Evolutionary conservation across 768 basidiomycete genomes (phyloP).

Genomic region (Suillus paluster): DNA sequence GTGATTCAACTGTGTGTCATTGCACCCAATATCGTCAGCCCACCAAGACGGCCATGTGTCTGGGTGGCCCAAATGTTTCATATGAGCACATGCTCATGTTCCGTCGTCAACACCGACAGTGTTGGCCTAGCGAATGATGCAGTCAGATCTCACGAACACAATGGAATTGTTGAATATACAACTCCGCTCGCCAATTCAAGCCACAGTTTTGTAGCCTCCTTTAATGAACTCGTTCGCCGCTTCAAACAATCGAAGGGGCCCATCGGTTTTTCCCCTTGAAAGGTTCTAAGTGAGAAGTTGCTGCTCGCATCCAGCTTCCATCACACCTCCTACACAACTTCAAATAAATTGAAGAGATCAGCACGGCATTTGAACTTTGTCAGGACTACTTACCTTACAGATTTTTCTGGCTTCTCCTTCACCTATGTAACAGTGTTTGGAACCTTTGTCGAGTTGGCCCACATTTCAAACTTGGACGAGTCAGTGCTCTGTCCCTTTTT

Average conservation of each 20-base stretch:
- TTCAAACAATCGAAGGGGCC: background rate
- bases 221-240: background rate
- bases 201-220: no score
- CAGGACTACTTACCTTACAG: background rate
- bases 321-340: background rate
- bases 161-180: background rate
- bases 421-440: background rate
- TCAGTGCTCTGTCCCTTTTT: background rate
- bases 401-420: background rate
- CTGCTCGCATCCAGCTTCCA: background rate
- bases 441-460: background rate
- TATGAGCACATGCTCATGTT: no score
- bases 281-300: background rate
- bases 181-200: slow-evolving; percentile 1
- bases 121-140: no score
- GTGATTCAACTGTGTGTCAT: no score
- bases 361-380: background rate
- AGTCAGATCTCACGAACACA: no score
- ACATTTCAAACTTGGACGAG: background rate
- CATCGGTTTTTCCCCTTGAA: no score
- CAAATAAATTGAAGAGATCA: background rate
- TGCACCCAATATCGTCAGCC: no score
- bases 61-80: no score
- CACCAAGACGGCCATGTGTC: no score
- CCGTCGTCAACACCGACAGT: no score